Evolutionary conservation across 352 stramenopile genomes (phyloP), one percentile per base, ranked within the genome.

Genomic region (Globisporangium paddicum): DNA sequence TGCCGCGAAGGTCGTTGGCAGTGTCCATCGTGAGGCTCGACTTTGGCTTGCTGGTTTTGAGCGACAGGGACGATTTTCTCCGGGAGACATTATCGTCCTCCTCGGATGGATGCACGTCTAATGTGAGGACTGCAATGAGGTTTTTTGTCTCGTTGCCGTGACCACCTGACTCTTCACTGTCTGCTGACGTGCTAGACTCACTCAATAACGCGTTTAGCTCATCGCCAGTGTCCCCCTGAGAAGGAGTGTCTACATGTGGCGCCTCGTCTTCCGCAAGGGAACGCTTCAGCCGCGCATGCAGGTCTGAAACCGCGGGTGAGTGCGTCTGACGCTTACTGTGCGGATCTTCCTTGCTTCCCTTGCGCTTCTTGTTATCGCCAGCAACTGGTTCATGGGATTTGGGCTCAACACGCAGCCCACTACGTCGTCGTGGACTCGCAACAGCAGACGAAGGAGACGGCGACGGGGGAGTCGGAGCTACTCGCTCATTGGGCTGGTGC

Each of bases 11-110:
- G 10, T 54, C 34, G 3, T 13, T 21, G 5, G 25, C 41, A 3
- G 44, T 28, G 5, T 68, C 42, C 6, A 60, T 28, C 10, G 54
- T 37, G 18, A 55, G 30, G 19, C 58, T 44, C 37, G 55, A 38
- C 37, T 63, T 63, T 1, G 44, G 49, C 25, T 23, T 58, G 8
- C 19, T 28, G 11, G 19, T 37, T 14, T 30, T 63, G 51, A 40
- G 16, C 44, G 21, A 54, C 19, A 61, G 2, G 28, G 26, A 41
- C 21, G 41, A 5, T 3, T 13, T 21, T 23, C 18, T 28, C 18
- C 38, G 37, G 18, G 9, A 10, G 11, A 23, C 44, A 18, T 6
- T 19, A 23, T 53, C 37, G 19, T 62, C 30, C 14, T 53, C 26
- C 21, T n/a, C 40, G 8, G 38, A 30, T 42, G 41, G 34, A 16